These are phyloP conservation scores for Gossypium davidsonii DNA, from an alignment of 441 rosid species.

Conservation along the genomic window DNA sequence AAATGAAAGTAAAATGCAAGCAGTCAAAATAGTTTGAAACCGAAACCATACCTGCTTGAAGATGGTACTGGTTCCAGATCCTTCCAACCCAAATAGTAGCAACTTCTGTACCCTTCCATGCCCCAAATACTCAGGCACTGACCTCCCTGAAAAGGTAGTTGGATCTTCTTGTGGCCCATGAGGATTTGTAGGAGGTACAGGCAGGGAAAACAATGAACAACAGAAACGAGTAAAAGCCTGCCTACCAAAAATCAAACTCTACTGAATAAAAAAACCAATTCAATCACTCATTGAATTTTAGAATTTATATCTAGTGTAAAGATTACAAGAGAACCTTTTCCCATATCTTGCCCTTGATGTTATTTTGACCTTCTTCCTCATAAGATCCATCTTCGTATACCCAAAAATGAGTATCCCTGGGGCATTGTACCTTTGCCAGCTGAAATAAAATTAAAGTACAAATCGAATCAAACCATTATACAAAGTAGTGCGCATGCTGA, in stretches of 20 bases:
- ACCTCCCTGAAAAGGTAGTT: slow-evolving; percentile 29
- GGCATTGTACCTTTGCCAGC: slow-evolving; percentile 96
- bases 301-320: slow-evolving; percentile 7
- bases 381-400: slow-evolving; percentile 95
- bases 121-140: slow-evolving; percentile 56
- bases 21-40: not conserved
- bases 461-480: not conserved
- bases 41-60: slow-evolving; percentile 64
- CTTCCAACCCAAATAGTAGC: slow-evolving; percentile 63
- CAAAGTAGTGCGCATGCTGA: not conserved
- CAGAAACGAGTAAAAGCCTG: slow-evolving; percentile 81
- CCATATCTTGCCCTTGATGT: slow-evolving; percentile 98
- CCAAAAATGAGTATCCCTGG: slow-evolving; percentile 97
- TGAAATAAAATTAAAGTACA: slow-evolving; percentile 20
- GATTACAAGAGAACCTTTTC: slow-evolving; percentile 65
- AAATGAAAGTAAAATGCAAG: not conserved
- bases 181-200: slow-evolving; percentile 61
- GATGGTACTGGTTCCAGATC: slow-evolving; percentile 88
- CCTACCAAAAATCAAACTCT: slow-evolving; percentile 30
- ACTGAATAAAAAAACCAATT: slow-evolving; percentile 29
- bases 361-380: slow-evolving; percentile 99
- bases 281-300: slow-evolving; percentile 3
- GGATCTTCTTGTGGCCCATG: slow-evolving; percentile 45
- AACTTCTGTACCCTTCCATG: slow-evolving; percentile 62
- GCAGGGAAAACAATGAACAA: slow-evolving; percentile 70